A percentile compares a stretch with the other conserved stretches of the same genome.
These are phyloP conservation scores for Salix exigua DNA, from an alignment of 345 rosid genomes.

Conservation along the genomic window DNA sequence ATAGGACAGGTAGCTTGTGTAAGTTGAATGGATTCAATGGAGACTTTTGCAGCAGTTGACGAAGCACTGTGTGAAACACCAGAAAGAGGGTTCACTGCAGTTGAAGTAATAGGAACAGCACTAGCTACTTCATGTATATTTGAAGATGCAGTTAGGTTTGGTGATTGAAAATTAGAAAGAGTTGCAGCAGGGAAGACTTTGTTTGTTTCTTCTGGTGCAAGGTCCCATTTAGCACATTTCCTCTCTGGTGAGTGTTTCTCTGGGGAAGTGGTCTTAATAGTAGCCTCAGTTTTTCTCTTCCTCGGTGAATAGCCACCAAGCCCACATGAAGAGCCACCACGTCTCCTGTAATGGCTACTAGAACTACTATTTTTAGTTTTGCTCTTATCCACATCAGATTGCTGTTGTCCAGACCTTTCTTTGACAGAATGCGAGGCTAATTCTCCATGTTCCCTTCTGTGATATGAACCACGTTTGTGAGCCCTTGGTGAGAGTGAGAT, in stretches of 20 bases:
- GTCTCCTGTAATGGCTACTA: constrained; percentile 48
- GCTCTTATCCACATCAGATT: constrained; percentile 39
- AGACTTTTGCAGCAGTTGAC: constrained; percentile 32
- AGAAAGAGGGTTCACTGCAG: constrained; percentile 37
- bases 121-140: constrained; percentile 36
- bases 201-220: constrained; percentile 43
- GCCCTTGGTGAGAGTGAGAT: constrained; percentile 48
- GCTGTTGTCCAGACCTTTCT: constrained; percentile 49
- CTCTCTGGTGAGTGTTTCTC: constrained; percentile 60
- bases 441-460: constrained; percentile 45
- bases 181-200: constrained; percentile 28
- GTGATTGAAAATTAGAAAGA: constrained; percentile 40
- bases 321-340: constrained; percentile 54
- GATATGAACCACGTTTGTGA: constrained; percentile 40
- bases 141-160: constrained; percentile 39
- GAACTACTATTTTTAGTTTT: constrained; percentile 42
- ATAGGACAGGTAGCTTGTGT: constrained; percentile 79
- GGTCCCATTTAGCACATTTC: constrained; percentile 80
- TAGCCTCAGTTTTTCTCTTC: constrained; percentile 66
- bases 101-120: constrained; percentile 37
- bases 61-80: constrained; percentile 35
- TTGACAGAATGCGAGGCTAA: constrained; percentile 33
- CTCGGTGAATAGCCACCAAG: constrained; percentile 96
- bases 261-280: constrained; percentile 68
- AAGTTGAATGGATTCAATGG: constrained; percentile 69